phyloP scores from a whole-genome alignment of 257 asterid genomes.

The Solanum rostratum region DNA sequence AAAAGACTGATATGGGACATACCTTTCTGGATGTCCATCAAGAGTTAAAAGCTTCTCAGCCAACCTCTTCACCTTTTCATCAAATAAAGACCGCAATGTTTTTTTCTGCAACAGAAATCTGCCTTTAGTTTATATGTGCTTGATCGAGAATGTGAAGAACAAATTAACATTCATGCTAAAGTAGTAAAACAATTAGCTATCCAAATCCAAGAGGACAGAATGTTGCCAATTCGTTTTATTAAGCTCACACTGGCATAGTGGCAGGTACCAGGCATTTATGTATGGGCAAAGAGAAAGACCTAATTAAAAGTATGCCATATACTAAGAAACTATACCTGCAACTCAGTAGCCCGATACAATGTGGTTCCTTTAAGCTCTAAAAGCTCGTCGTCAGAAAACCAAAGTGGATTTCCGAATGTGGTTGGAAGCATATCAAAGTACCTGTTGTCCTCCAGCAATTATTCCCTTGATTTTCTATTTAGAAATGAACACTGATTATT shows the following conservation, averaged over 20 bases:
- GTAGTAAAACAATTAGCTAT: neutral
- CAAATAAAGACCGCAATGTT: conserved; percentile 49
- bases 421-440: conserved; percentile 90
- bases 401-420: conserved; percentile 72
- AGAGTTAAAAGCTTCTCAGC: conserved; percentile 58
- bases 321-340: conserved; percentile 44
- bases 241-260: neutral
- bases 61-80: conserved; percentile 71
- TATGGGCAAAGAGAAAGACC: neutral
- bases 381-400: conserved; percentile 88
- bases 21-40: conserved; percentile 59
- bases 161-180: neutral
- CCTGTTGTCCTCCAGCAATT: conserved; percentile 19
- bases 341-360: conserved; percentile 61
- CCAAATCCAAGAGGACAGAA: neutral
- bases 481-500: neutral
- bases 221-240: neutral
- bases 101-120: conserved; percentile 72
- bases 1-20: neutral
- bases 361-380: conserved; percentile 81
- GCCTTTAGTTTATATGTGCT: conserved; percentile 33
- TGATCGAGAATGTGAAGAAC: conserved; percentile 17
- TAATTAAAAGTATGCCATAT: neutral
- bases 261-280: neutral
- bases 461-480: neutral